phyloP scores from a whole-genome alignment of 78 protist genomes.

The Dictyostelium capitatum region DNA sequence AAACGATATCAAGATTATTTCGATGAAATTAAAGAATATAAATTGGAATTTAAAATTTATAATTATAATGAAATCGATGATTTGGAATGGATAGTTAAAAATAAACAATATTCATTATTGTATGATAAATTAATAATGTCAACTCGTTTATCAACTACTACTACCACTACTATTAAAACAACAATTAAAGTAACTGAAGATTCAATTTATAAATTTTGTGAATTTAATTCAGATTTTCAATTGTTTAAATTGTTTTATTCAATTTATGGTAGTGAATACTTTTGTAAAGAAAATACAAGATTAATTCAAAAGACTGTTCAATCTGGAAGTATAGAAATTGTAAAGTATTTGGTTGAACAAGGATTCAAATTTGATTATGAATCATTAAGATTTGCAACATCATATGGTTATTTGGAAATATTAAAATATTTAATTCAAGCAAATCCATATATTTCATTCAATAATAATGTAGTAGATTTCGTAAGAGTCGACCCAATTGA shows the following conservation, averaged over 20 bases:
- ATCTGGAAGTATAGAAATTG: background rate
- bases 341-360: background rate
- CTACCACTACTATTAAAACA: background rate
- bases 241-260: background rate
- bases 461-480: background rate
- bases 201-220: conserved; percentile 3
- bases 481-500: background rate
- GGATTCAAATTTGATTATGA: background rate
- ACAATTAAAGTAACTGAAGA: background rate
- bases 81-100: background rate
- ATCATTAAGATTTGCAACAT: background rate
- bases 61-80: background rate
- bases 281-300: background rate
- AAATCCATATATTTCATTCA: background rate
- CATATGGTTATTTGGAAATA: background rate
- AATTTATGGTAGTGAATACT: background rate
- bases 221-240: background rate
- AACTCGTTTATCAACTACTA: background rate
- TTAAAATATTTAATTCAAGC: background rate
- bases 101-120: background rate
- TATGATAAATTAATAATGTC: background rate
- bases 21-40: background rate
- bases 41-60: background rate
- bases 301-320: background rate
- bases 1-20: background rate